Evolutionary conservation across 371 early-diverging fungal genomes (phyloP).

Genomic region (Coemansia sp.): DNA sequence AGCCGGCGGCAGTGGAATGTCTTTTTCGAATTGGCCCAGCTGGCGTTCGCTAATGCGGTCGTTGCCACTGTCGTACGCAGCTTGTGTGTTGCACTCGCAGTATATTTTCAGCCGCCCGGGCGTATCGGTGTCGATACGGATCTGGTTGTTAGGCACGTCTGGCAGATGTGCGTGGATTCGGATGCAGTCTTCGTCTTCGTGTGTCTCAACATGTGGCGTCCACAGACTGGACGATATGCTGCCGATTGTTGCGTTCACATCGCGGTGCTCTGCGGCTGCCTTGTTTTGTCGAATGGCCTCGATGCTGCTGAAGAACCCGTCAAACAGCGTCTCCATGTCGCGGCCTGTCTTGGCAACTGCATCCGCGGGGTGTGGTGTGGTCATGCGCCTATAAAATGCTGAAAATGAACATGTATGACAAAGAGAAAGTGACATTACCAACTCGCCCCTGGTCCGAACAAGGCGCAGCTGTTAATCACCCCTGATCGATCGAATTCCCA

Average conservation of each 20-base stretch:
- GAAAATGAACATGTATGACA: neutral
- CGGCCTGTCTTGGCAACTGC: conserved; percentile 23
- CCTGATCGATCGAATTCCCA: too few relatives aligned
- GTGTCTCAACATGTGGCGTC: conserved; percentile 33
- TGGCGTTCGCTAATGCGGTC: conserved; percentile 39
- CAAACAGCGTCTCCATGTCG: conserved; percentile 43
- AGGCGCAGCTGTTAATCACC: too few relatives aligned
- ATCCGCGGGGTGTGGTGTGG: neutral
- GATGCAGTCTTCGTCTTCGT: conserved; percentile 16
- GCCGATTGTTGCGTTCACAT: conserved; percentile 34
- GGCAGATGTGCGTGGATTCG: conserved; percentile 24
- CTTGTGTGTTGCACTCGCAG: conserved; percentile 36
- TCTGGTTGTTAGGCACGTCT: conserved; percentile 34
- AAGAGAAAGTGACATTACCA: too few relatives aligned
- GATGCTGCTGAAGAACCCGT: conserved; percentile 45
- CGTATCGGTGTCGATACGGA: conserved; percentile 32
- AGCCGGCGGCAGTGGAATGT: conserved; percentile 36
- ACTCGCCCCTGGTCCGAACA: neutral
- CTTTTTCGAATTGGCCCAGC: conserved; percentile 51
- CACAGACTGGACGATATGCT: conserved; percentile 35
- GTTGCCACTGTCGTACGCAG: conserved; percentile 22
- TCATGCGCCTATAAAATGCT: neutral
- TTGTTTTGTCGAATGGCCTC: conserved; percentile 31
- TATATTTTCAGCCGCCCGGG: conserved; percentile 40
- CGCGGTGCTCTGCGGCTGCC: neutral